A percentile compares a stretch with the other conserved stretches of the same genome.
These are phyloP conservation scores for Diaporthe nobilis DNA, from an alignment of 2,329 filamentous ascomycete genomes.

Conservation along the genomic window DNA sequence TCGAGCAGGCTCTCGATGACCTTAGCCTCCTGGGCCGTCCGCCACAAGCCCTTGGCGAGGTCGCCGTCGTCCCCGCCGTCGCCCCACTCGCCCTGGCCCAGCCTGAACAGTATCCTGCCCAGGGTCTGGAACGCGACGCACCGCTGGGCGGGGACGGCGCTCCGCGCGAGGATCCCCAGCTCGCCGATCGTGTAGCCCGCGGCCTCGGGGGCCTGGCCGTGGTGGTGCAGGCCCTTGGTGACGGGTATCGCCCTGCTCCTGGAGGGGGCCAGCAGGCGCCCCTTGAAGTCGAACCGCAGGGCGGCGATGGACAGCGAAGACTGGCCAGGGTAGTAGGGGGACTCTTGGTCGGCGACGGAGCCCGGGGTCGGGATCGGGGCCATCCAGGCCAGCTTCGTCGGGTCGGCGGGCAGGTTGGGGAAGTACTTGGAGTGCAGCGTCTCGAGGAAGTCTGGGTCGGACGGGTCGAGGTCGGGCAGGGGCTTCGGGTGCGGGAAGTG, in stretches of 20 bases:
- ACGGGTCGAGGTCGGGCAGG: conserved; percentile 83
- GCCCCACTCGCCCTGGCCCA: conserved; percentile 81
- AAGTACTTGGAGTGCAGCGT: conserved; percentile 95
- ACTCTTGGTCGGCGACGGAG: conserved; percentile 74
- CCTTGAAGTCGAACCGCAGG: conserved; percentile 91
- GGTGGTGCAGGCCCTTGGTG: conserved; percentile 89
- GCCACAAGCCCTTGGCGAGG: conserved; percentile 86
- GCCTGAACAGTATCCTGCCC: conserved; percentile 84
- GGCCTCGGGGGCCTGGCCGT: conserved; percentile 91
- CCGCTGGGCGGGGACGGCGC: conserved; percentile 86
- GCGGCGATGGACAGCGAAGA: conserved; percentile 79
- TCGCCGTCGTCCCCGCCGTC: conserved; percentile 75
- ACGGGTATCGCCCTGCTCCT: conserved; percentile 81
- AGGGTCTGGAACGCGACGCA: conserved; percentile 94
- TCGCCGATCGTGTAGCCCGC: conserved; percentile 95
- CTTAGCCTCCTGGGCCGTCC: conserved; percentile 79
- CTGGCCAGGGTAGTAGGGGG: conserved; percentile 86
- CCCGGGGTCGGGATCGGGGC: conserved; percentile 74
- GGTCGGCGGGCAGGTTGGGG: conserved; percentile 86
- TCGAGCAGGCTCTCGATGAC: conserved; percentile 83
- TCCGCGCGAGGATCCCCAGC: conserved; percentile 83
- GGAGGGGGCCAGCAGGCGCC: conserved; percentile 83
- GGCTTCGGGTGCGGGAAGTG: conserved; percentile 73
- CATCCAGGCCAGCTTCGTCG: conserved; percentile 89
- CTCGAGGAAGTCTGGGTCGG: conserved; percentile 84